Conservation (phyloP, 495 filamentous ascomycete species). For the Podospora comata region DNA sequence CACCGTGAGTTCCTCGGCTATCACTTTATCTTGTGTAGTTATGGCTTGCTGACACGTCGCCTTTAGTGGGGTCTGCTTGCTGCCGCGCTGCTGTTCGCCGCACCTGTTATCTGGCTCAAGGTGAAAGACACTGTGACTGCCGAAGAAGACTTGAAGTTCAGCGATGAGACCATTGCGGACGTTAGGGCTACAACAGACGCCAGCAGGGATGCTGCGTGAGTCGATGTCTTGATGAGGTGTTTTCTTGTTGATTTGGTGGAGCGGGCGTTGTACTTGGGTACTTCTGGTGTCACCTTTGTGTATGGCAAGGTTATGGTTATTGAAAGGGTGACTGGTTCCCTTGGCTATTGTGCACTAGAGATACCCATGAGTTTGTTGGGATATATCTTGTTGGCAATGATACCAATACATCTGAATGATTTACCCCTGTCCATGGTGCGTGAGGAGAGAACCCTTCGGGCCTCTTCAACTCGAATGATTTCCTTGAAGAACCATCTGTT, state of each 20-base stretch:
- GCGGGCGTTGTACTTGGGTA: neutral
- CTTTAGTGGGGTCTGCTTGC: constrained; percentile 66
- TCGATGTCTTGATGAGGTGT: neutral
- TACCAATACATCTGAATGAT: too few relatives aligned
- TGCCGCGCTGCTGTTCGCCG: constrained; percentile 69
- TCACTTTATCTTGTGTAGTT: neutral
- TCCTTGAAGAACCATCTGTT: too few relatives aligned
- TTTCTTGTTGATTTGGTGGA: neutral
- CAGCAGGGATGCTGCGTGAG: neutral
- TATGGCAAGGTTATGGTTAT: neutral
- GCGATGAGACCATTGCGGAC: constrained; percentile 72
- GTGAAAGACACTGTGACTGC: constrained; percentile 69
- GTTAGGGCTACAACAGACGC: constrained; percentile 36
- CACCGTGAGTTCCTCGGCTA: constrained; percentile 35
- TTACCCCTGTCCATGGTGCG: too few relatives aligned
- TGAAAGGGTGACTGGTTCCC: neutral
- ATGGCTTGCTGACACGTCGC: neutral
- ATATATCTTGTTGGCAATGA: neutral
- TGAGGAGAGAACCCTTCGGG: too few relatives aligned
- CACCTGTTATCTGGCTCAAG: constrained; percentile 74
- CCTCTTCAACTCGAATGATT: too few relatives aligned
- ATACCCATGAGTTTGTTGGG: neutral
- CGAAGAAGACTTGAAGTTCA: constrained; percentile 78
- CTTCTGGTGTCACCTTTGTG: neutral
- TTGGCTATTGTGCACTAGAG: too few relatives aligned